A percentile compares a stretch with the other conserved stretches of the same genome.
These are phyloP conservation scores for Boletus calvinii DNA, from an alignment of 1,284 basidiomycete genomes.

Conservation along the genomic window DNA sequence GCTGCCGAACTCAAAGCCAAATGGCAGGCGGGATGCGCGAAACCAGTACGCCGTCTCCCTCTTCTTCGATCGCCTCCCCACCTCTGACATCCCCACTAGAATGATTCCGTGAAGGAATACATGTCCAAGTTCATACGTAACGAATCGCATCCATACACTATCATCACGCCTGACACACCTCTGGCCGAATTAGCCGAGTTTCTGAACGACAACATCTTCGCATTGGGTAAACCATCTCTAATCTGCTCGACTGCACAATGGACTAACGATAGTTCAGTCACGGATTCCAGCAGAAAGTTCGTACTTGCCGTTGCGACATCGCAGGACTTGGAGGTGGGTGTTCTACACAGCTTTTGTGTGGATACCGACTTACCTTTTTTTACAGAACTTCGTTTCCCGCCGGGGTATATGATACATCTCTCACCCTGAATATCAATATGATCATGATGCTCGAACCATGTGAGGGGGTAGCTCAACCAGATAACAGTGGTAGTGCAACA, in stretches of 20 bases:
- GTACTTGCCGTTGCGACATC: conserved; percentile 81
- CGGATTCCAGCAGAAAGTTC: conserved; percentile 80
- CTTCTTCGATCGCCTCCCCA: neutral
- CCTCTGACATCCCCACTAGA: conserved; percentile 36
- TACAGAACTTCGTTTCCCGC: conserved; percentile 55
- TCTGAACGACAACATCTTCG: conserved; percentile 70
- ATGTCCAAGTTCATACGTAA: conserved; percentile 78
- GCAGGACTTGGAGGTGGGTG: conserved; percentile 72
- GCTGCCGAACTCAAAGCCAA: conserved; percentile 70
- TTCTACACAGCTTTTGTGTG: neutral
- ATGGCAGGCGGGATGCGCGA: conserved; percentile 72
- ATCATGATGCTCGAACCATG: no score
- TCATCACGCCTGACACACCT: conserved; percentile 78
- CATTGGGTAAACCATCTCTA: conserved; percentile 54
- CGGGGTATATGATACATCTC: conserved; percentile 40
- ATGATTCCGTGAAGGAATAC: conserved; percentile 62
- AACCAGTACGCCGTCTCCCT: conserved; percentile 52
- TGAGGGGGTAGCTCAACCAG: no score
- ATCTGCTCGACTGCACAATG: neutral
- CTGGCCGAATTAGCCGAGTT: conserved; percentile 78
- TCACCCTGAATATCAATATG: neutral
- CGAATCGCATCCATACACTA: conserved; percentile 65
- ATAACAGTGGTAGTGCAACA: no score
- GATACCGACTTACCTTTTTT: conserved; percentile 2
- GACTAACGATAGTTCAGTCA: conserved; percentile 51